Evolutionary conservation across 371 early-diverging fungal genomes (phyloP).

Genomic region (Antonospora locustae): DNA sequence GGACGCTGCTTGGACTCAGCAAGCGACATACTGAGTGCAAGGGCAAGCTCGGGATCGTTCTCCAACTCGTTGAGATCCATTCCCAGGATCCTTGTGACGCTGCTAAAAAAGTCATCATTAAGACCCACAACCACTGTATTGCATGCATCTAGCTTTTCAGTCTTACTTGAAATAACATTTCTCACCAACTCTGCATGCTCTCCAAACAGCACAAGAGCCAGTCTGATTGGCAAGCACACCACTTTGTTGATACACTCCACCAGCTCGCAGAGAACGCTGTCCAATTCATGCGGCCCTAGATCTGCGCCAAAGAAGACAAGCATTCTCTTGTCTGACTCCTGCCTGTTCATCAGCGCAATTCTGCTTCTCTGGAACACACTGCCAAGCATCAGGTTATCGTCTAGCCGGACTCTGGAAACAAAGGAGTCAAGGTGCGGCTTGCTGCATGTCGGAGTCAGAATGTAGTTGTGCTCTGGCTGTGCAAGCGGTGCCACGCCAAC

Average conservation of each 20-base stretch:
- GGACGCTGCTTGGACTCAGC: slow-evolving; percentile 21
- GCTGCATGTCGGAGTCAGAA: slow-evolving; percentile 44
- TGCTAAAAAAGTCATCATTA: slow-evolving; percentile 22
- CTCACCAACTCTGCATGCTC: slow-evolving; percentile 42
- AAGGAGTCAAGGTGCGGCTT: slow-evolving; percentile 27
- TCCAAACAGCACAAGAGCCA: slow-evolving; percentile 51
- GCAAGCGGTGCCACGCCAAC: slow-evolving; percentile 42
- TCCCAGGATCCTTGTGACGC: slow-evolving; percentile 5
- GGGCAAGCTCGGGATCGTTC: slow-evolving; percentile 43
- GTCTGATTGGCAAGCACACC: slow-evolving; percentile 23
- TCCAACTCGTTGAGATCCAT: slow-evolving; percentile 4
- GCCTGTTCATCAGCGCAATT: slow-evolving; percentile 15
- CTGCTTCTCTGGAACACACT: slow-evolving; percentile 14
- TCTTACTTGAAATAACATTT: slow-evolving; percentile 2
- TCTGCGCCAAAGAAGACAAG: slow-evolving; percentile 26
- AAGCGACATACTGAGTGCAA: slow-evolving; percentile 37
- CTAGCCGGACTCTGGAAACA: slow-evolving; percentile 16
- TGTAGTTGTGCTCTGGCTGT: slow-evolving; percentile 27
- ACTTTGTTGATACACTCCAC: slow-evolving; percentile 5
- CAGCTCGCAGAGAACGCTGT: slow-evolving; percentile 30
- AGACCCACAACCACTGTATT: slow-evolving; percentile 6
- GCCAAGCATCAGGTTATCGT: slow-evolving; percentile 10
- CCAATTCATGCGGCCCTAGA: neutral
- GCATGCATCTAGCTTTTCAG: slow-evolving; percentile 20
- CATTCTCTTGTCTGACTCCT: slow-evolving; percentile 22